These are phyloP conservation scores for Erysiphe pulchra DNA, from an alignment of 2,329 filamentous ascomycete species.

Conservation along the genomic window DNA sequence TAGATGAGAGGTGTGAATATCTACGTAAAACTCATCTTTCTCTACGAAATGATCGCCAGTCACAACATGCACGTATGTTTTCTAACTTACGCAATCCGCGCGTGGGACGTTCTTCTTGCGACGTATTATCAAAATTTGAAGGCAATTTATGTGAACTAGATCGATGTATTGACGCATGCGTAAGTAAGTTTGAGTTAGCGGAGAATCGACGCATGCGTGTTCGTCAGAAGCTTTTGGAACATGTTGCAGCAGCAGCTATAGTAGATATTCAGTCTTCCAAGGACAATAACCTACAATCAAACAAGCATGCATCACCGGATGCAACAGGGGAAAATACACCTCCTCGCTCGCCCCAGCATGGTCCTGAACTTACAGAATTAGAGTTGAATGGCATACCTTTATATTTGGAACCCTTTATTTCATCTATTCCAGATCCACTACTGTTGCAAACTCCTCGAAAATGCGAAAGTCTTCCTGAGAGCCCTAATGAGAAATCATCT, in stretches of 20 bases:
- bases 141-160: slow-evolving; percentile 57
- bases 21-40: slow-evolving; percentile 53
- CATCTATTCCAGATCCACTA: background rate
- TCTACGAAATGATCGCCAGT: slow-evolving; percentile 48
- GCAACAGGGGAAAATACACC: slow-evolving; percentile 6
- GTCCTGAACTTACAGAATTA: slow-evolving; percentile 5
- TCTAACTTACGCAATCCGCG: slow-evolving; percentile 49
- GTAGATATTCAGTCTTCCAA: slow-evolving; percentile 7
- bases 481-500: background rate
- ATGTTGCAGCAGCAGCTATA: slow-evolving; percentile 46
- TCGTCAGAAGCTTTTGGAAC: slow-evolving; percentile 57
- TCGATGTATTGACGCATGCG: slow-evolving; percentile 56
- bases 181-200: slow-evolving; percentile 52
- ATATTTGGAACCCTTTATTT: background rate
- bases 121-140: slow-evolving; percentile 55
- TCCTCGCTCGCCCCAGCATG: slow-evolving; percentile 19
- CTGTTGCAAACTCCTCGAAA: too few relatives aligned
- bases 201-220: slow-evolving; percentile 54
- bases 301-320: background rate
- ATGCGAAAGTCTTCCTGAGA: slow-evolving; percentile 13
- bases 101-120: slow-evolving; percentile 43
- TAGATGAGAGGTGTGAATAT: slow-evolving; percentile 60
- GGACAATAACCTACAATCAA: background rate
- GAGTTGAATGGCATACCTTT: slow-evolving; percentile 4
- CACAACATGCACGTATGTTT: slow-evolving; percentile 52